Evolutionary conservation across 441 rosid species (phyloP), one percentile per base, ranked within the genome.

Genomic region (Populus hybrid): DNA sequence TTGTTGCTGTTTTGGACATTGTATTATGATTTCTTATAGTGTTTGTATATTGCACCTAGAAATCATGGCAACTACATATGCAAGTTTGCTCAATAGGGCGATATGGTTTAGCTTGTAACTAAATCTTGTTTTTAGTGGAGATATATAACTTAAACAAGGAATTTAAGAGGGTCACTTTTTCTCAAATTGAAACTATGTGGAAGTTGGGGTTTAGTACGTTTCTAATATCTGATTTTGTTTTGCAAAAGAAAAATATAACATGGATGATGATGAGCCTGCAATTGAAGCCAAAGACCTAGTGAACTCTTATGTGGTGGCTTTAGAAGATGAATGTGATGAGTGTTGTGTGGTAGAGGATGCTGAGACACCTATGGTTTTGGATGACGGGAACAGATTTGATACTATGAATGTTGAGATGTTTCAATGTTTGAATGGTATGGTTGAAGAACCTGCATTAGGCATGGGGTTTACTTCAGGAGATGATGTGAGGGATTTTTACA

Each of bases 371-470:
- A 80, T 83, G 76, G 71, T 76, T 32, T 75, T 74, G 73, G 70
- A 81, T 76, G 70, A 71, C 67, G 34, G 71, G 23, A 11, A 72
- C 26, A 72, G 36, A 70, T 70, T 24, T 40, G 73, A 74, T 73
- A 50, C 61, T 66, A 76, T 32, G 81, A 75, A 69, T 73, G 26
- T 72, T 38, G 80, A 74, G 73, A 72, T 72, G 28, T 72, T 77
- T 46, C 79, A 67, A 16, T 61, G 30, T 72, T 77, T 79, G 20
- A 77, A 38, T 34, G 76, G 65, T 42, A 79, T 76, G 34, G 54
- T 72, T 69, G 26, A 34, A 64, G 84, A 79, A 77, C 86, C 86
- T 32, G 23, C 71, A 40, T 72, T 77, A 21, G 82, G 81, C 38
- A 73, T 74, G 83, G 76, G 66, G 75, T 81, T 81, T 38, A 18